Conservation (phyloP, 805 yeast species). For the Myxozyma nipponensis region DNA sequence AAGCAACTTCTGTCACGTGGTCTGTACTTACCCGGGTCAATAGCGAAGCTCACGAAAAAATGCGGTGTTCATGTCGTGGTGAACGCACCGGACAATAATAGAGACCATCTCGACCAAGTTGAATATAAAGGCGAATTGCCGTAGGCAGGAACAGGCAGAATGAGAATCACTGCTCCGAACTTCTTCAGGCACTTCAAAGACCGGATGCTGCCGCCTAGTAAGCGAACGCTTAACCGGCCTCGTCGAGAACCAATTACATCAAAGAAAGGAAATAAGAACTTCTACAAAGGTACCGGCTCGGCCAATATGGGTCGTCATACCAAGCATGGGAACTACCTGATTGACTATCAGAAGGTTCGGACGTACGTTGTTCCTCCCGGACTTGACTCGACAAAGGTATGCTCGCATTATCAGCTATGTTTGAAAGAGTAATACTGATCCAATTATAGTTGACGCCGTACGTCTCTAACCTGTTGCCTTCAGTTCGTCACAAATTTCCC, state of each 20-base stretch:
- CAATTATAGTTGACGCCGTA: constrained; percentile 59
- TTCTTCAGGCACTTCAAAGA: constrained; percentile 8
- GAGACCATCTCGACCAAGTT: no score
- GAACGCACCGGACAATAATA: no score
- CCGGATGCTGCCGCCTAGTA: constrained; percentile 10
- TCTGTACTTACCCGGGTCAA: no score
- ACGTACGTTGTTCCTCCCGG: constrained; percentile 79
- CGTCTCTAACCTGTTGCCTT: constrained; percentile 70
- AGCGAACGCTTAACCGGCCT: background rate
- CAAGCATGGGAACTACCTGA: constrained; percentile 64
- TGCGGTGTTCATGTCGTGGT: no score
- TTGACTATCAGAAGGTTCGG: constrained; percentile 82
- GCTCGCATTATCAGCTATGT: no score
- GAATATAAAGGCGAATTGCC: no score
- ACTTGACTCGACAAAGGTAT: constrained; percentile 31
- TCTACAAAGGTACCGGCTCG: constrained; percentile 94
- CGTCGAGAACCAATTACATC: constrained; percentile 64
- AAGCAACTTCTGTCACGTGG: no score
- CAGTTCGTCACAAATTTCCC: constrained; percentile 58
- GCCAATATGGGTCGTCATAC: constrained; percentile 86
- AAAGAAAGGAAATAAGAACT: constrained; percentile 90
- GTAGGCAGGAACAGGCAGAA: no score
- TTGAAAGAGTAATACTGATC: no score
- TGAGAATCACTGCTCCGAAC: background rate
- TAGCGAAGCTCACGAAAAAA: no score